These are phyloP conservation scores for Helotiales sp. DNA, from an alignment of 2,329 filamentous ascomycete species.

Conservation along the genomic window DNA sequence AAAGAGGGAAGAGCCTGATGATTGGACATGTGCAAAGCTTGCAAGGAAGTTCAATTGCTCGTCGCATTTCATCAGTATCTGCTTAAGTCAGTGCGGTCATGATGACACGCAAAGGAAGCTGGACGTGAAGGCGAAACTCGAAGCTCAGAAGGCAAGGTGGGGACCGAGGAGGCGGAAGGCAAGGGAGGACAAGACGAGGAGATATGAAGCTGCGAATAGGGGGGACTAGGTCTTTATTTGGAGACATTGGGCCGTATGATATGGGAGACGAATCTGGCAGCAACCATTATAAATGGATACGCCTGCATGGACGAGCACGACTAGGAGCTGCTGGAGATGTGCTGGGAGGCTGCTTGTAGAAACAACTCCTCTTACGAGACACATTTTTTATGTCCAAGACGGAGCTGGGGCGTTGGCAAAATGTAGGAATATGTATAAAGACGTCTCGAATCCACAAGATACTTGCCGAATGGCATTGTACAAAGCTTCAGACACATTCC, in stretches of 20 bases:
- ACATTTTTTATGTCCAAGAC: constrained; percentile 15
- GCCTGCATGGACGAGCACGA: not conserved
- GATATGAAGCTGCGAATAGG: constrained; percentile 39
- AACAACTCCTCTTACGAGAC: not conserved
- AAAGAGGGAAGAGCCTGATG: constrained; percentile 51
- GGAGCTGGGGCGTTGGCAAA: constrained; percentile 11
- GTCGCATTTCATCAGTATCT: constrained; percentile 58
- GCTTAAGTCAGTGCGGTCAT: constrained; percentile 42
- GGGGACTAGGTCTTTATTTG: constrained; percentile 23
- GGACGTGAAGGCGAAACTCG: constrained; percentile 45
- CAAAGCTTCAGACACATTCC: not conserved
- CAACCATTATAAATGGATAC: not conserved
- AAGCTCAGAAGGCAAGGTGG: constrained; percentile 55
- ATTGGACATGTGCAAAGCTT: constrained; percentile 55
- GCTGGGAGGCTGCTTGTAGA: constrained; percentile 4
- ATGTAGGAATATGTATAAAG: constrained; percentile 22
- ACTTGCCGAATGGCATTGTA: not conserved
- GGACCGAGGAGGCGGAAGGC: constrained; percentile 56
- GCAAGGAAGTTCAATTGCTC: constrained; percentile 57
- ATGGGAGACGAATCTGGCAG: not conserved
- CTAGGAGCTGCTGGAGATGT: not conserved
- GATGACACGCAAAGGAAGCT: constrained; percentile 43
- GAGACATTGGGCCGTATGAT: not conserved
- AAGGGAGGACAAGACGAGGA: constrained; percentile 53
- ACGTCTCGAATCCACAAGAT: not conserved